Percentiles rank a stretch among this genome's conserved stretches.
These are phyloP conservation scores for Podaxis rugospora DNA, from an alignment of 768 basidiomycete species.

Conservation along the genomic window DNA sequence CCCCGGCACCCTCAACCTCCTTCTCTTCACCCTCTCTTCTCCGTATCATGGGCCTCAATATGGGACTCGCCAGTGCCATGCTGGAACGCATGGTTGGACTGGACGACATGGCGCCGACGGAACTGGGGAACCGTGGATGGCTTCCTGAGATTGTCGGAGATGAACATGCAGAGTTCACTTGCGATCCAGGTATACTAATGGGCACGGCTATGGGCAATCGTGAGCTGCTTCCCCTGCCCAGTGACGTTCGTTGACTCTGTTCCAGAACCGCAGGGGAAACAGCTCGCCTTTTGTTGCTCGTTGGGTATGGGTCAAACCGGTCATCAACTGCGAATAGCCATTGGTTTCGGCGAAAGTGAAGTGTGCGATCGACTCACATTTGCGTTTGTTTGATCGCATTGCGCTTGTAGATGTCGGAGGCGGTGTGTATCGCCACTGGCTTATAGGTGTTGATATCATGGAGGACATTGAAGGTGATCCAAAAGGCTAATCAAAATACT, in stretches of 20 bases:
- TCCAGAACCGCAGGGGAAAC: conserved; percentile 68
- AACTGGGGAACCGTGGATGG: conserved; percentile 45
- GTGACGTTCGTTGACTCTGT: conserved; percentile 56
- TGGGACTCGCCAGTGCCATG: conserved; percentile 71
- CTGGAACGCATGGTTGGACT: conserved; percentile 71
- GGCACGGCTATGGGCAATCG: conserved; percentile 67
- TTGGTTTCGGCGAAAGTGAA: neutral
- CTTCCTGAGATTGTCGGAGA: conserved; percentile 63
- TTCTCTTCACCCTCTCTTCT: conserved; percentile 57
- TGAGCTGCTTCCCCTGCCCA: conserved; percentile 38
- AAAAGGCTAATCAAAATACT: conserved; percentile 33
- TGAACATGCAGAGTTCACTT: conserved; percentile 60
- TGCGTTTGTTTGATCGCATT: conserved; percentile 77
- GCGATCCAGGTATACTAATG: conserved; percentile 52
- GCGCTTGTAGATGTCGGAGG: conserved; percentile 69
- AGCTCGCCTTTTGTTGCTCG: conserved; percentile 72
- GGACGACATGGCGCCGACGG: conserved; percentile 50
- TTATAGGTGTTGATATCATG: conserved; percentile 39
- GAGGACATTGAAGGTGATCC: conserved; percentile 63
- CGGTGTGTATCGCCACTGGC: conserved; percentile 79
- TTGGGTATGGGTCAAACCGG: conserved; percentile 81
- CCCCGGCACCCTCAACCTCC: conserved; percentile 76
- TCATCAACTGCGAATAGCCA: conserved; percentile 57
- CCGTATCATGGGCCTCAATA: conserved; percentile 64
- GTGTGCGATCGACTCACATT: conserved; percentile 43